Percentiles rank a stretch among this genome's conserved stretches.
Conservation (phyloP, 768 basidiomycete species). For the Strobilomyces confusus region DNA sequence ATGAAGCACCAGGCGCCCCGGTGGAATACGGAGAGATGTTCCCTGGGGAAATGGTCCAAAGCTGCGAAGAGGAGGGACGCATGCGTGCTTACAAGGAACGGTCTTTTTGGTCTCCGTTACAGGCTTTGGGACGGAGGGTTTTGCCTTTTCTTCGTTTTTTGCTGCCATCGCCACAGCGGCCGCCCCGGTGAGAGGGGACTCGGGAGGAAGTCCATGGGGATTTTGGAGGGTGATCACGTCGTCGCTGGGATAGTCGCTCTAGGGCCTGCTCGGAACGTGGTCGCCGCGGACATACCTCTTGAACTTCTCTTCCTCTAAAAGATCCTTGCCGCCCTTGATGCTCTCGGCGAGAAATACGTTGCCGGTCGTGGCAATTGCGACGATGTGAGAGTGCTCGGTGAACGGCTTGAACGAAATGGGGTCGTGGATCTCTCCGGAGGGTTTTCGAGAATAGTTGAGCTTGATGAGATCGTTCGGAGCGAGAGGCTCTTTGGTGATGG, state of each 20-base stretch:
- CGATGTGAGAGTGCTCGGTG: conserved; percentile 93
- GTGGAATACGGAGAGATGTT: conserved; percentile 89
- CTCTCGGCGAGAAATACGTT: conserved; percentile 95
- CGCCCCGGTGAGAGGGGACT: conserved; percentile 40
- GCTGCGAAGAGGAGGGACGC: background rate
- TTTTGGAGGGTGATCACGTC: conserved; percentile 96
- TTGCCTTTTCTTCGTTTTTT: conserved; percentile 32
- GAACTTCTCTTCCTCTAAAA: conserved; percentile 82
- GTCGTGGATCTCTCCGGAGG: conserved; percentile 86
- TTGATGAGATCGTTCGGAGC: conserved; percentile 69
- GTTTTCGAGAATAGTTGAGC: conserved; percentile 79
- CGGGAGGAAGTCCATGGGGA: conserved; percentile 70
- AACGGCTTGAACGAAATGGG: conserved; percentile 98
- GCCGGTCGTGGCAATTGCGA: conserved; percentile 83
- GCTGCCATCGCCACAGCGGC: conserved; percentile 29
- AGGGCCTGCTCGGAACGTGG: background rate
- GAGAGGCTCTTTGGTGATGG: conserved; percentile 71
- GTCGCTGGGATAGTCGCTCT: conserved; percentile 40
- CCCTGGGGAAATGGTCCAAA: conserved; percentile 45
- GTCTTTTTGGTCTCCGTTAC: conserved; percentile 45
- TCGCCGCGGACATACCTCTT: conserved; percentile 56
- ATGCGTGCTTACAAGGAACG: conserved; percentile 56
- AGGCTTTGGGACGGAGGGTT: conserved; percentile 29
- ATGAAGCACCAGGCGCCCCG: conserved; percentile 85
- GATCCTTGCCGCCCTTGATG: conserved; percentile 77